A percentile compares a stretch with the other conserved stretches of the same genome.
These are phyloP conservation scores for Polyplosphaeria fusca DNA, from an alignment of 495 filamentous ascomycete species.

Conservation along the genomic window DNA sequence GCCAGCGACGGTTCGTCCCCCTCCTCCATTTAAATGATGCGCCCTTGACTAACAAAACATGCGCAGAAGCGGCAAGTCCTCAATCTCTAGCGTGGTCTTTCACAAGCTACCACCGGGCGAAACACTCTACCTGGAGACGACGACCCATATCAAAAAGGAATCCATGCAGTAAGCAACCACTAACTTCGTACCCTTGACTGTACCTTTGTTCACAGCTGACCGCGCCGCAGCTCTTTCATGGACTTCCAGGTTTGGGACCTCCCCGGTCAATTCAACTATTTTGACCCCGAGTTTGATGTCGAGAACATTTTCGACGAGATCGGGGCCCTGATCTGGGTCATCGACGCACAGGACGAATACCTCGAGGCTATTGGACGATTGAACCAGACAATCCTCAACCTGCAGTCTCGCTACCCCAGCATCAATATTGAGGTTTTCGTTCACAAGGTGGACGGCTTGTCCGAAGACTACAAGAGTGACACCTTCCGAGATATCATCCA, in stretches of 20 bases:
- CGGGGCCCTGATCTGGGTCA: conserved; percentile 95
- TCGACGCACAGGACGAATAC: conserved; percentile 97
- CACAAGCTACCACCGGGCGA: conserved; percentile 94
- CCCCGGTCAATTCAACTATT: conserved; percentile 86
- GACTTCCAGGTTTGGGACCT: conserved; percentile 98
- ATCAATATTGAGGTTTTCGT: conserved; percentile 98
- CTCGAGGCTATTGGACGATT: conserved; percentile 83
- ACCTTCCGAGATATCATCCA: conserved; percentile 93
- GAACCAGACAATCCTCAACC: conserved; percentile 78
- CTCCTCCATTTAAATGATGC: background rate
- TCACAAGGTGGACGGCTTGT: conserved; percentile 93
- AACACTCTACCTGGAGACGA: conserved; percentile 91
- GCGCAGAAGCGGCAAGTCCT: conserved; percentile 89
- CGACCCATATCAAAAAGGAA: conserved; percentile 86
- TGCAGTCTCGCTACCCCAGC: conserved; percentile 80
- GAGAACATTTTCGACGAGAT: conserved; percentile 90
- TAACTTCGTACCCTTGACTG: background rate
- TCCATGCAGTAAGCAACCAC: conserved; percentile 71
- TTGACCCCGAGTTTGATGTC: conserved; percentile 80
- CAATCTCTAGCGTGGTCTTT: conserved; percentile 95
- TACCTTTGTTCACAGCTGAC: conserved; percentile 4
- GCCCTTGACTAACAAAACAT: conserved; percentile 32
- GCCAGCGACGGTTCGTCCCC: conserved; percentile 73
- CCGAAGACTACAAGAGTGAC: conserved; percentile 90
- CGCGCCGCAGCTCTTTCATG: conserved; percentile 77